Evolutionary conservation across 148 eudicot species (phyloP), one percentile per base, ranked within the genome.

Genomic region (Amaranthus palmeri): DNA sequence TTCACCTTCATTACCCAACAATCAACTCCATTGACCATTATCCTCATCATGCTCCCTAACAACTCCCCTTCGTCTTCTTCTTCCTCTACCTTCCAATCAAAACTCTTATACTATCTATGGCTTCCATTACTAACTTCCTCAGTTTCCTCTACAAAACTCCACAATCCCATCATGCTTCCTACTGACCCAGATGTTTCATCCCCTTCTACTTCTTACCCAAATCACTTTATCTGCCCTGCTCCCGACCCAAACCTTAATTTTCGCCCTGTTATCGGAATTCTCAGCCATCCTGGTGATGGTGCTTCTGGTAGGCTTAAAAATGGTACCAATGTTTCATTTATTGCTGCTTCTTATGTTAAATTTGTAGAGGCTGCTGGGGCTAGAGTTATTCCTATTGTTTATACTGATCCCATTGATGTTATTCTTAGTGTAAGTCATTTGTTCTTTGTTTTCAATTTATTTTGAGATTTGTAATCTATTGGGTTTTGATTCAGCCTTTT

Each of bases 321-420:
- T 66, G 85, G 82, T 7, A 76, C 87, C 6, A 70, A 74, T 49
- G 88, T 88, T 6, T 95, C 99, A 2, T 88, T 85, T 64, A 88
- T 95, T 43, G 96, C 99, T 4, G 93, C 99, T 0, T 89, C 96
- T 8, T 95, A 95, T 72, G 97, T 92, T 45, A 95, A 95, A 79
- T 92, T 95, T 72, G 92, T 86, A 1, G 99, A 95, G 74, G 84
- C 97, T 6, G 93, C 97, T 73, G 99, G 99, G 14, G 99, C 96
- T 36, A 83, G 97, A 68, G 97, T 92, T 74, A 83, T 95, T 79
- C 99, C 99, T 45, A 87, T 95, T 46, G 76, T 91, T 18, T 92
- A 86, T 66, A 95, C 88, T 42, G 97, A 95, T 55, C 97, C 93
- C 65, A 69, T 77, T 9, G 79, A 92, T 43, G 61, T 79, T 72